phyloP scores from a whole-genome alignment of 768 basidiomycete genomes.

The Crassisporium funariophilum region DNA sequence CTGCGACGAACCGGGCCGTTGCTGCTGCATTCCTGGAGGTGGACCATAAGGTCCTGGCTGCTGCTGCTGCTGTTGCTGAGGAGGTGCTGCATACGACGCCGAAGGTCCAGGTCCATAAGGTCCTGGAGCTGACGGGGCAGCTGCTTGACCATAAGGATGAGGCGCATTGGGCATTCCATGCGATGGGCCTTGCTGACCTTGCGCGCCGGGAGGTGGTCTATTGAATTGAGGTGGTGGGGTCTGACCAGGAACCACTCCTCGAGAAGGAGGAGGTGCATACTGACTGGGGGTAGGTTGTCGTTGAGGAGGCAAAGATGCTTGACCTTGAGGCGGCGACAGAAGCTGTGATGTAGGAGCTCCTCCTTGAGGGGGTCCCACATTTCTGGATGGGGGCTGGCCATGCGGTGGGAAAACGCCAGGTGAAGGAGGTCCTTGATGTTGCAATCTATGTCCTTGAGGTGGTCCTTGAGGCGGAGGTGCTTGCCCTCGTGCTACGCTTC shows the following conservation, averaged over 20 bases:
- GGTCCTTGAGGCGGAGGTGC: constrained; percentile 37
- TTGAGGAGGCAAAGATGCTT: constrained; percentile 29
- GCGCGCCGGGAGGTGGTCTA: constrained; percentile 37
- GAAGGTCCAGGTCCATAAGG: constrained; percentile 22
- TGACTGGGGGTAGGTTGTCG: constrained; percentile 51
- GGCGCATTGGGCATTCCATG: constrained; percentile 12
- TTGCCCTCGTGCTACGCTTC: constrained; percentile 56
- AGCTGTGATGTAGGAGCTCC: constrained; percentile 39
- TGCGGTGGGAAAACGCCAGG: constrained; percentile 30
- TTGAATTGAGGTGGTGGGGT: constrained; percentile 45
- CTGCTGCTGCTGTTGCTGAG: constrained; percentile 33
- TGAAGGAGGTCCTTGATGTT: constrained; percentile 24
- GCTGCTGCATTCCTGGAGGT: constrained; percentile 37
- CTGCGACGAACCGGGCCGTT: constrained; percentile 25
- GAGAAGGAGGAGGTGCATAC: constrained; percentile 47
- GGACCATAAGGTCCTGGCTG: constrained; percentile 44
- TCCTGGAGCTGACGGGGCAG: constrained; percentile 40
- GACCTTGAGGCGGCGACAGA: constrained; percentile 48
- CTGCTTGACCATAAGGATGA: neutral
- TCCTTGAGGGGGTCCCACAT: constrained; percentile 11
- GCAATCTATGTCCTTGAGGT: constrained; percentile 37
- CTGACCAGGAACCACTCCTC: constrained; percentile 43
- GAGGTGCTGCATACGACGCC: constrained; percentile 25
- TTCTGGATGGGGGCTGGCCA: constrained; percentile 25
- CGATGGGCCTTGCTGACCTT: constrained; percentile 11